Conservation (phyloP, 768 basidiomycete genomes). For the Termitomyces sp. region DNA sequence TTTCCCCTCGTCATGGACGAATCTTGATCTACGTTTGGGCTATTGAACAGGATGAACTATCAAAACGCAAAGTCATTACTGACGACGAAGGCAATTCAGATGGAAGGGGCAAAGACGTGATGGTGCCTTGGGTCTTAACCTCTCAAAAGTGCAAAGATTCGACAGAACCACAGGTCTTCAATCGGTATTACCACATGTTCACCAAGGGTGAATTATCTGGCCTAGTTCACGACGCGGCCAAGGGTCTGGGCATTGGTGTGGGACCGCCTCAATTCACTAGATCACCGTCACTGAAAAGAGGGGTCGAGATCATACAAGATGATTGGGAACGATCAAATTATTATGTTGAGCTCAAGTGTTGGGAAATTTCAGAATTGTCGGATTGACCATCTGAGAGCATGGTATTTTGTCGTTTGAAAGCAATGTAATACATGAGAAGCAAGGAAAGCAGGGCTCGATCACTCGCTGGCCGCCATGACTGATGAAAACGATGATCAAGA, state of each 20-base stretch:
- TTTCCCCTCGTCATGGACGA: conserved; percentile 67
- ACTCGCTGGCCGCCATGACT: conserved; percentile 96
- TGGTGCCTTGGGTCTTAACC: conserved; percentile 82
- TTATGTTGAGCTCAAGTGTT: conserved; percentile 70
- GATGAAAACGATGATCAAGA: conserved; percentile 6
- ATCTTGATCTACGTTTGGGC: conserved; percentile 97
- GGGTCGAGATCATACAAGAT: conserved; percentile 64
- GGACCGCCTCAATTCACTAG: conserved; percentile 23
- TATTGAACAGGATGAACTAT: conserved; percentile 82
- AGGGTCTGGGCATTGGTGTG: conserved; percentile 47
- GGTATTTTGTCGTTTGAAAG: conserved; percentile 20
- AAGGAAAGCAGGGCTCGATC: conserved; percentile 23
- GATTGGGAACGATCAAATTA: conserved; percentile 90
- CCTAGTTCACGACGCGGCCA: conserved; percentile 60
- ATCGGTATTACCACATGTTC: conserved; percentile 98
- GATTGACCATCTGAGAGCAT: conserved; percentile 10
- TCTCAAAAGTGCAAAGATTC: conserved; percentile 21
- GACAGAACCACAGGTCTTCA: conserved; percentile 46
- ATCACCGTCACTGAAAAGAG: conserved; percentile 22
- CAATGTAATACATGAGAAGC: conserved; percentile 23
- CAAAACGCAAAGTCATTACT: conserved; percentile 61
- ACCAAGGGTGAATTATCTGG: conserved; percentile 65
- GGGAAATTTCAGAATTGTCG: conserved; percentile 28
- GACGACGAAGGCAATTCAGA: conserved; percentile 17
- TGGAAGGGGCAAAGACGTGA: conserved; percentile 64